Evolutionary conservation across 1,139 yeast species (phyloP).

Genomic region (Taphrina communis): DNA sequence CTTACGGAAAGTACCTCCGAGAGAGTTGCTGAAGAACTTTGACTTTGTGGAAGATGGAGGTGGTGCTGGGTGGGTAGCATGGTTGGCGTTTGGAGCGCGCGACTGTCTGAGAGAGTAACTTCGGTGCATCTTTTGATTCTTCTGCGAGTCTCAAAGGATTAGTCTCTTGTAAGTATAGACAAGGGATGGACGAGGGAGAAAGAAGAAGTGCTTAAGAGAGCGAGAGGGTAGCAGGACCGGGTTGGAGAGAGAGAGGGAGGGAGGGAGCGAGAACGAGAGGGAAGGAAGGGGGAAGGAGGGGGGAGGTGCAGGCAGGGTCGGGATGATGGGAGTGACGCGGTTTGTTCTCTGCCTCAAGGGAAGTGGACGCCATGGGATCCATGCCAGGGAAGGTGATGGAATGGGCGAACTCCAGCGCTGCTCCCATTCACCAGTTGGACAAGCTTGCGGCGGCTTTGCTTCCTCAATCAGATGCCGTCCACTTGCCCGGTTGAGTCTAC

Average conservation of each 20-base stretch:
- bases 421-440: too few relatives aligned
- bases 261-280: background rate
- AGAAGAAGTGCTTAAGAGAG: conserved; percentile 1
- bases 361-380: background rate
- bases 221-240: background rate
- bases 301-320: background rate
- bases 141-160: background rate
- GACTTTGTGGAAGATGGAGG: conserved; percentile 87
- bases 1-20: conserved; percentile 77
- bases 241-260: background rate
- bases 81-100: conserved; percentile 97
- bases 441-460: too few relatives aligned
- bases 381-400: conserved; percentile 1
- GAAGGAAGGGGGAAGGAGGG: background rate
- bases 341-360: background rate
- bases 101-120: conserved; percentile 93
- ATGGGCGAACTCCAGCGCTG: background rate
- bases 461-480: too few relatives aligned
- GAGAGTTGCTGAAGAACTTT: conserved; percentile 87
- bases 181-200: background rate
- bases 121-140: conserved; percentile 78
- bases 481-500: too few relatives aligned
- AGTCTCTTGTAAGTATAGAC: too few relatives aligned
- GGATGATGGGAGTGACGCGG: conserved; percentile 13
- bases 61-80: conserved; percentile 91